Percentiles rank a stretch among this genome's conserved stretches.
Conservation (phyloP, 371 early-diverging fungal species). For the Basidiobolus meristosporus region DNA sequence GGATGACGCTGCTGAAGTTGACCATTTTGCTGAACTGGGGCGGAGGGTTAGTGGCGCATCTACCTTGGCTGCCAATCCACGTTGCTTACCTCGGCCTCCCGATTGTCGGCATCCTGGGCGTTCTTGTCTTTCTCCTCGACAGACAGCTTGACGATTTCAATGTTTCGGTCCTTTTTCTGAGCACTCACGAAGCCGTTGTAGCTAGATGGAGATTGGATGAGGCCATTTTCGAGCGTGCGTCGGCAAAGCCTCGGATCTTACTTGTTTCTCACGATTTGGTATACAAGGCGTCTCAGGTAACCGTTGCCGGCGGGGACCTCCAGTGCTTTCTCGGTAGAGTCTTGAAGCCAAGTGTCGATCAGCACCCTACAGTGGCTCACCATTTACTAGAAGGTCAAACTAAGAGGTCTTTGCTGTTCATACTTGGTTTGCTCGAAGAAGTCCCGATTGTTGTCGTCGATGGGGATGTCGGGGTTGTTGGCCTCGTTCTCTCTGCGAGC, state of each 20-base stretch:
- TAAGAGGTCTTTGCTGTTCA: not conserved
- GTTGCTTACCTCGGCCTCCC: too few species aligned
- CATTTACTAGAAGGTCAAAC: not conserved
- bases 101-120: too few species aligned
- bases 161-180: slow-evolving; percentile 1
- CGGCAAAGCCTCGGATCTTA: not conserved
- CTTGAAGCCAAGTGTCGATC: not conserved
- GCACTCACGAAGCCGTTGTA: slow-evolving; percentile 3
- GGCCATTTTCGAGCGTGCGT: not conserved
- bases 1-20: slow-evolving; percentile 35
- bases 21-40: slow-evolving; percentile 4
- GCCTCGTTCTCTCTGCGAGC: too few species aligned
- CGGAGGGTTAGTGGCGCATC: too few species aligned
- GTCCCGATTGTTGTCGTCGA: too few species aligned
- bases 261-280: not conserved
- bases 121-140: not conserved
- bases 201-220: not conserved
- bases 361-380: not conserved
- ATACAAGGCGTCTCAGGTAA: not conserved
- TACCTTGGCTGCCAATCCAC: too few species aligned
- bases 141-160: not conserved
- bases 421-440: not conserved
- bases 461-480: too few species aligned
- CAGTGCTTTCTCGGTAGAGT: not conserved
- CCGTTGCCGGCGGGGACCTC: not conserved